A percentile compares a stretch with the other conserved stretches of the same genome.
These are phyloP conservation scores for Hericium erinaceus DNA, from an alignment of 768 basidiomycete species.

Conservation along the genomic window DNA sequence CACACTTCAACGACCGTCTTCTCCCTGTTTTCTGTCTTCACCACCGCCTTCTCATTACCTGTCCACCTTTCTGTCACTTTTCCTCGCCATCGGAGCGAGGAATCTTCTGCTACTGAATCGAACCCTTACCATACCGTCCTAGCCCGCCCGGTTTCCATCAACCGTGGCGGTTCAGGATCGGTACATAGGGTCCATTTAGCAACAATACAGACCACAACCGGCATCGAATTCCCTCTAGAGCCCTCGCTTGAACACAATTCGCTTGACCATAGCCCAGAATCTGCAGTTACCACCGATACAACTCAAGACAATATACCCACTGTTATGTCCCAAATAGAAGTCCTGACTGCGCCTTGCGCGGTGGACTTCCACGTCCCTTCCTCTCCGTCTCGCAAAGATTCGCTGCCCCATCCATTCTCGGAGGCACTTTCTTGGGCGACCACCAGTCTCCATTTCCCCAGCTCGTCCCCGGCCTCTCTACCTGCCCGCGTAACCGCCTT, in stretches of 20 bases:
- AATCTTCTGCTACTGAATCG: constrained; percentile 47
- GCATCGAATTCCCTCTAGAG: neutral
- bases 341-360: constrained; percentile 25
- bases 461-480: neutral
- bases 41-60: constrained; percentile 3
- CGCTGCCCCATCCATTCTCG: constrained; percentile 8
- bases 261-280: neutral
- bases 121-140: constrained; percentile 41
- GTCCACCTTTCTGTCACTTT: constrained; percentile 29
- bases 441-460: neutral
- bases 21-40: constrained; percentile 1
- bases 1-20: constrained; percentile 2
- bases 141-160: constrained; percentile 42
- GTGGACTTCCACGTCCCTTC: neutral
- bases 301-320: neutral
- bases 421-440: neutral
- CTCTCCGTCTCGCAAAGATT: constrained; percentile 1
- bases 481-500: neutral
- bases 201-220: neutral
- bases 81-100: constrained; percentile 71
- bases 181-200: constrained; percentile 40
- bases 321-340: constrained; percentile 51
- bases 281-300: neutral
- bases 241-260: neutral
- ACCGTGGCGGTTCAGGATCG: constrained; percentile 74